These are phyloP conservation scores for Hymenoscyphus repandus DNA, from an alignment of 2,329 filamentous ascomycete species.

Conservation along the genomic window DNA sequence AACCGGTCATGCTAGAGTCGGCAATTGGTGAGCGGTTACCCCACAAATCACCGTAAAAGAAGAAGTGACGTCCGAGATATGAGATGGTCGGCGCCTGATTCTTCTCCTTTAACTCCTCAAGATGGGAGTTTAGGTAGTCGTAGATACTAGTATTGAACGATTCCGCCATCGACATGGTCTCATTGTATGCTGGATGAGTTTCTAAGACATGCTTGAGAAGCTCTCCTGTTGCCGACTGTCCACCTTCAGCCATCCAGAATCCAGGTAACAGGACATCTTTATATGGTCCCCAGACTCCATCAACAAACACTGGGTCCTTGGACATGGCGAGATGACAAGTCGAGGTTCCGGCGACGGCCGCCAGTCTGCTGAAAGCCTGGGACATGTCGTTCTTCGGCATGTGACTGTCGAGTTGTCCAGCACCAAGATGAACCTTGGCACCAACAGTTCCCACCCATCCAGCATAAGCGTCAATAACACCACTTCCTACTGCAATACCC, in stretches of 20 bases:
- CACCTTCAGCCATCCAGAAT: constrained; percentile 96
- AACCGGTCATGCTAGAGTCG: constrained; percentile 87
- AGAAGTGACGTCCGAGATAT: constrained; percentile 87
- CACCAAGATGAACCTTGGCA: constrained; percentile 76
- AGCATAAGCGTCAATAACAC: constrained; percentile 97
- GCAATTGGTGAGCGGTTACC: constrained; percentile 94
- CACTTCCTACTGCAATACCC: constrained; percentile 88
- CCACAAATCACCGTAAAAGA: constrained; percentile 98
- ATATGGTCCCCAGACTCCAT: constrained; percentile 96
- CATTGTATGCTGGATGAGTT: constrained; percentile 84
- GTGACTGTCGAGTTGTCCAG: constrained; percentile 61
- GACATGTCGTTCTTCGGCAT: constrained; percentile 77
- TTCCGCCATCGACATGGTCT: constrained; percentile 73
- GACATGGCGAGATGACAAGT: constrained; percentile 98
- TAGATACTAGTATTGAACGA: constrained; percentile 86
- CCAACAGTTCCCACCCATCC: constrained; percentile 99
- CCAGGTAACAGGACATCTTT: constrained; percentile 85
- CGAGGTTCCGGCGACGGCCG: constrained; percentile 91
- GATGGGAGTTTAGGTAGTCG: constrained; percentile 86
- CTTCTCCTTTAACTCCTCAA: constrained; percentile 69
- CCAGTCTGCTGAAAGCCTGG: constrained; percentile 87
- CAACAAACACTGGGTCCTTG: constrained; percentile 84
- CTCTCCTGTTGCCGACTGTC: constrained; percentile 93
- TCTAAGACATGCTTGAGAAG: constrained; percentile 91
- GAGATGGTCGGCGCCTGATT: constrained; percentile 69